A percentile compares a stretch with the other conserved stretches of the same genome.
These are phyloP conservation scores for Podosphaera xanthii DNA, from an alignment of 2,329 filamentous ascomycete species.

Conservation along the genomic window DNA sequence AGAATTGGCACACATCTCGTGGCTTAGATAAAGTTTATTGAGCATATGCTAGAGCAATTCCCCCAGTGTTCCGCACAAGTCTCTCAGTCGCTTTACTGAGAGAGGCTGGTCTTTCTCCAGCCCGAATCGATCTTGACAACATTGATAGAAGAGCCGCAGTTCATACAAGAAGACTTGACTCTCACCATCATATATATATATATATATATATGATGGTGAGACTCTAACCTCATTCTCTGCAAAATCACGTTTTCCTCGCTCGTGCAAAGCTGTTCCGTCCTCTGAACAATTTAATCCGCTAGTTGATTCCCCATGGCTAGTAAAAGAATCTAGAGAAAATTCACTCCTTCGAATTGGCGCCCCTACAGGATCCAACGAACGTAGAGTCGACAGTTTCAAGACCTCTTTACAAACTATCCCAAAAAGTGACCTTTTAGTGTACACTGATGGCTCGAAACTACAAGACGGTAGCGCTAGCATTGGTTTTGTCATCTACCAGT, in stretches of 20 bases:
- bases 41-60: neutral
- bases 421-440: neutral
- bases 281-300: neutral
- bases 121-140: neutral
- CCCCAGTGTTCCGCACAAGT: neutral
- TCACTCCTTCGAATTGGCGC: too few species aligned
- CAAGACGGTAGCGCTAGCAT: neutral
- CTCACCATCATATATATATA: neutral
- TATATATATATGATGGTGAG: neutral
- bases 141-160: neutral
- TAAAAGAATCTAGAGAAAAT: too few species aligned
- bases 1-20: neutral
- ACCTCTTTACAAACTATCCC: neutral
- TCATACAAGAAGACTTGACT: neutral
- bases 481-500: neutral
- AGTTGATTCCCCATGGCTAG: too few species aligned
- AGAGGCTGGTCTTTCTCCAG: neutral
- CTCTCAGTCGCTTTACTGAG: neutral
- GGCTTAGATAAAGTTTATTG: neutral
- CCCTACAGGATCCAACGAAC: too few species aligned
- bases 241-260: neutral
- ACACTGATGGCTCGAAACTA: neutral
- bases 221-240: neutral
- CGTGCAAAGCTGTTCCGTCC: neutral
- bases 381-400: too few species aligned